Base-by-base conservation (phyloP, 805 yeast species). In the Naumovozyma baii region DNA sequence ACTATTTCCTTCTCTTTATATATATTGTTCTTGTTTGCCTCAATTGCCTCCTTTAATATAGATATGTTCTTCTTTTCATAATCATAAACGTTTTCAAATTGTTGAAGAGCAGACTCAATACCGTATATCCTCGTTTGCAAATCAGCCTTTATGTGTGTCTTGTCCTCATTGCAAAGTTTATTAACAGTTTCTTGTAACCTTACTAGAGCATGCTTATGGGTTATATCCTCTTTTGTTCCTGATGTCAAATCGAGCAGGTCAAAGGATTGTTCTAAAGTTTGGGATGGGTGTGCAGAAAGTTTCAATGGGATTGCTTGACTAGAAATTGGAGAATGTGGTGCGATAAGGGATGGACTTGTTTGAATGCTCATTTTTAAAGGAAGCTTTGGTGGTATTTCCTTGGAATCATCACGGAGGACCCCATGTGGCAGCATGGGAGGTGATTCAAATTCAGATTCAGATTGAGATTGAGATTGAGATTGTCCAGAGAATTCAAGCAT, bases 1-100 rank as follows among this genome's bases (percentile, higher is more conserved):
- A 70, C 61, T 10, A 50, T 39, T 3, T 40, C 36, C 9, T 61
- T 58, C 10, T 66, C 56, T 5, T 50, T 50, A 2, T 41, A 42
- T 10, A 70, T 46, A 0, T 61, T 52, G 1, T 20, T 33, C 26
- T 53, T 54, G 34, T 66, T 67, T 20, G 46, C 49, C 5, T 51
- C 42, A 15, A 67, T 49, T 10, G 55, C 49, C 1, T 38, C 35
- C 15, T 51, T 47, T 15, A 61, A 43, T 3, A 46, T 43, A 2
- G 53, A 53, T 8, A 71, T 40, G 5, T 49, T 48, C 5, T 46
- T 37, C 16, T 41, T 40, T 45, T 72, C 76, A 25, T 55, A 57
- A 2, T 53, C 52, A 18, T 64, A 57, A 12, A 68, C 60, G 19
- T 52, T 46, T 36, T 59, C 58, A 36, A 70, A 63, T 45, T 66